Evolutionary conservation across 2,329 filamentous ascomycete genomes (phyloP).

Genomic region (Xylaria sp.): DNA sequence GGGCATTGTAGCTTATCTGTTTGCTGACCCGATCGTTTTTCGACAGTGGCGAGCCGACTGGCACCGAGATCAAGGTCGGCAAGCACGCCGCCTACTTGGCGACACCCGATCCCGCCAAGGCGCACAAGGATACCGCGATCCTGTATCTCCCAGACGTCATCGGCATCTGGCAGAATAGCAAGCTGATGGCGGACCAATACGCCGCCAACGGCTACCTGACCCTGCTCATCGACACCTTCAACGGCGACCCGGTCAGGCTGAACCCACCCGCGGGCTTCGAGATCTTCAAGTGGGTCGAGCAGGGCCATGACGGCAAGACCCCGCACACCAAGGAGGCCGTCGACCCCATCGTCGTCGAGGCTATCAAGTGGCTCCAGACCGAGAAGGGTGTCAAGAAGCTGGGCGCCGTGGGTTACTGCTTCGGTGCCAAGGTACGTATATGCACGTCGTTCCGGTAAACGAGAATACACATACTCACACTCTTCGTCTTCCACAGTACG

Average conservation of each 20-base stretch:
- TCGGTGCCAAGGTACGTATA: constrained; percentile 71
- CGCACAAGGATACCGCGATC: constrained; percentile 56
- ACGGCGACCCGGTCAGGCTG: constrained; percentile 69
- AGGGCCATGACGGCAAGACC: constrained; percentile 60
- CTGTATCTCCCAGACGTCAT: constrained; percentile 61
- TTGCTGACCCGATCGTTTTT: constrained; percentile 15
- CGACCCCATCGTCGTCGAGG: constrained; percentile 60
- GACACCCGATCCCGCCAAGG: constrained; percentile 52
- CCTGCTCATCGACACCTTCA: constrained; percentile 76
- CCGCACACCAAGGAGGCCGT: constrained; percentile 58
- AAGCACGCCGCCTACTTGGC: constrained; percentile 63
- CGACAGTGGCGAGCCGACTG: constrained; percentile 60
- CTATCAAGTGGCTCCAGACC: constrained; percentile 67
- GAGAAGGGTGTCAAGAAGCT: constrained; percentile 67
- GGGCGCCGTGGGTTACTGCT: constrained; percentile 77
- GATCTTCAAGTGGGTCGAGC: constrained; percentile 55
- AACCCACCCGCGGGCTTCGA: constrained; percentile 59
- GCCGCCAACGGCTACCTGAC: constrained; percentile 77
- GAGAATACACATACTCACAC: constrained; percentile 12
- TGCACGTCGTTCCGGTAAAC: not conserved
- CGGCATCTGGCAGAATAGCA: constrained; percentile 66
- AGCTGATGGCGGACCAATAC: constrained; percentile 78
- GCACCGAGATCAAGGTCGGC: constrained; percentile 59
- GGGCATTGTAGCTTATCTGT: not conserved
- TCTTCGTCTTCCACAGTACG: constrained; percentile 61